Evolutionary conservation across 2,329 filamentous ascomycete genomes (phyloP).

Genomic region (Fusarium sp.): DNA sequence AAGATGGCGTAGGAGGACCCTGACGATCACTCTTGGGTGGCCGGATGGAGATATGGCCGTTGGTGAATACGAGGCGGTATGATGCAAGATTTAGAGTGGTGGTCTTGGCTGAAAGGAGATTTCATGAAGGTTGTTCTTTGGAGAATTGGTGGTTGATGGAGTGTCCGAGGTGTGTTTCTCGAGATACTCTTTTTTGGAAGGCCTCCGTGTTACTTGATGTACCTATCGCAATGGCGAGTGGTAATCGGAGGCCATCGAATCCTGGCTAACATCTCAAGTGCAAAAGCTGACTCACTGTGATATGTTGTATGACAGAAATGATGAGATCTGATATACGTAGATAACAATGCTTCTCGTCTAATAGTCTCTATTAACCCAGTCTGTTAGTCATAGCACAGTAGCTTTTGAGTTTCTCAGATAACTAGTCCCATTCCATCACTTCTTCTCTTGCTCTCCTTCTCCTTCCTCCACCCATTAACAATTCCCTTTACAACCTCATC

Average conservation of each 20-base stretch:
- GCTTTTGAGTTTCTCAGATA: background rate
- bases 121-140: background rate
- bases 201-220: background rate
- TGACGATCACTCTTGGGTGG: constrained; percentile 15
- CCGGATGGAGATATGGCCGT: constrained; percentile 16
- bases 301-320: background rate
- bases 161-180: background rate
- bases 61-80: constrained; percentile 24
- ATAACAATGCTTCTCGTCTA: background rate
- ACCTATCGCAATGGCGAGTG: background rate
- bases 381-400: background rate
- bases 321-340: background rate
- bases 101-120: background rate
- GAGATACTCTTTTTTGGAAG: background rate
- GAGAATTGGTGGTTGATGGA: background rate
- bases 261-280: background rate
- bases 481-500: constrained; percentile 56
- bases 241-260: background rate
- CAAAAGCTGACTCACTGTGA: too few relatives aligned
- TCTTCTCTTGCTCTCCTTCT: constrained; percentile 16
- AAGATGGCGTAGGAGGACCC: constrained; percentile 10
- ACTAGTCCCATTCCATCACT: constrained; percentile 7
- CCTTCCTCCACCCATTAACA: constrained; percentile 44
- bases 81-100: background rate
- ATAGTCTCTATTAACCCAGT: background rate